These are phyloP conservation scores for Mycena indigotica DNA, from an alignment of 768 basidiomycete genomes.

Conservation along the genomic window DNA sequence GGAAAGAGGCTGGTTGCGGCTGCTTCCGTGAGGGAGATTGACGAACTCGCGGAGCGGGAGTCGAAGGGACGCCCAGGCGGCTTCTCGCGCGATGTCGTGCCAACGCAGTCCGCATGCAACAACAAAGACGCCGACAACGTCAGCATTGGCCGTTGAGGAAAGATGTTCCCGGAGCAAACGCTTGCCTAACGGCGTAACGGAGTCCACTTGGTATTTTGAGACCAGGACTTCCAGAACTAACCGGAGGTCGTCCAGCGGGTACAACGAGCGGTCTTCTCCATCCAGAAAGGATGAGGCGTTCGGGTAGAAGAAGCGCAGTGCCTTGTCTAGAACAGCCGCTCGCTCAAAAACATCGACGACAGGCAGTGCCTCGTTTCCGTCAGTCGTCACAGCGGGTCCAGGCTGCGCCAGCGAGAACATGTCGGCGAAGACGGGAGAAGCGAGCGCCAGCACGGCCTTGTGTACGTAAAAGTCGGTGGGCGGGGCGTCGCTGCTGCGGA, in stretches of 20 bases:
- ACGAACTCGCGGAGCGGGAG: background rate
- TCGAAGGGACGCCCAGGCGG: background rate
- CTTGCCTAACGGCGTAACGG: background rate
- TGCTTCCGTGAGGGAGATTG: background rate
- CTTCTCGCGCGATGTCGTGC: background rate
- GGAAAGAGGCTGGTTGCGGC: background rate
- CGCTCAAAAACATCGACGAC: background rate
- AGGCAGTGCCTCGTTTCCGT: background rate
- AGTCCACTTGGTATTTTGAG: background rate
- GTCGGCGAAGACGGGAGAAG: constrained; percentile 25
- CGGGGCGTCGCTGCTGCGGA: constrained; percentile 21
- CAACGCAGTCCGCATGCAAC: background rate
- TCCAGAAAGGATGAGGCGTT: background rate
- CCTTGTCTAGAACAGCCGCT: background rate
- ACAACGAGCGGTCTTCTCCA: background rate
- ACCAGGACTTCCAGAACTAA: background rate
- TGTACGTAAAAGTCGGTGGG: constrained; percentile 19
- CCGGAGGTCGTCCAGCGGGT: background rate
- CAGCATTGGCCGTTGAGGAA: background rate
- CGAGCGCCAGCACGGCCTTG: constrained; percentile 20
- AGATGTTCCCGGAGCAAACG: background rate
- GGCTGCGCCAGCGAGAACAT: constrained; percentile 25
- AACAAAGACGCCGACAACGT: background rate
- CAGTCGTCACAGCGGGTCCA: background rate
- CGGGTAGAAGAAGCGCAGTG: background rate